phyloP scores from a whole-genome alignment of 1,284 basidiomycete genomes.

The Caloboletus firmus region DNA sequence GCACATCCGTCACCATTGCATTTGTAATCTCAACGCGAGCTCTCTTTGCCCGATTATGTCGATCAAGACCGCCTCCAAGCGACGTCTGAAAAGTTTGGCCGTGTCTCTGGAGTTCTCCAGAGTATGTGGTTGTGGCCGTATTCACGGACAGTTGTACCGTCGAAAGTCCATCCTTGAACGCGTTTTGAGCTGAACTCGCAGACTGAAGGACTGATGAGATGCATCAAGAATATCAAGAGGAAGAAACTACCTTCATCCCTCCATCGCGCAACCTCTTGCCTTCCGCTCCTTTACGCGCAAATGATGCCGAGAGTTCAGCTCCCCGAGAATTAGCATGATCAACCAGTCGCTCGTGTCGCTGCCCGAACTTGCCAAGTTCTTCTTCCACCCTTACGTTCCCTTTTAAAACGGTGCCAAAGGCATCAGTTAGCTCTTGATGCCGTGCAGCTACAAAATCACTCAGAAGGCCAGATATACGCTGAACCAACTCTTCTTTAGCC shows the following conservation, averaged over 20 bases:
- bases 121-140: constrained; percentile 52
- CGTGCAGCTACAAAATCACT: constrained; percentile 69
- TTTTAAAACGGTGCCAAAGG: constrained; percentile 53
- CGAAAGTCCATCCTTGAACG: constrained; percentile 46
- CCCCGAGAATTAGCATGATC: constrained; percentile 43
- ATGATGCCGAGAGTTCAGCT: constrained; percentile 39
- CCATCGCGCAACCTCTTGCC: constrained; percentile 57
- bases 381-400: constrained; percentile 58
- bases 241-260: constrained; percentile 54
- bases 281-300: constrained; percentile 53
- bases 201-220: constrained; percentile 40
- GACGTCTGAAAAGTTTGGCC: constrained; percentile 45
- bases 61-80: constrained; percentile 54
- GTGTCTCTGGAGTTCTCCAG: constrained; percentile 52
- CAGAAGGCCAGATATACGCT: constrained; percentile 70
- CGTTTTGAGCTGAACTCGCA: constrained; percentile 40
- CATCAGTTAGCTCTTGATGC: constrained; percentile 65
- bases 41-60: constrained; percentile 61
- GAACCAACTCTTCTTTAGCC: constrained; percentile 70
- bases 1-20: constrained; percentile 48
- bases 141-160: constrained; percentile 47
- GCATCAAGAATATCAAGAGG: neutral
- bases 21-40: constrained; percentile 61
- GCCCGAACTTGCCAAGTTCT: constrained; percentile 47
- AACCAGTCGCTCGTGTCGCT: constrained; percentile 50